Conservation (phyloP, 1,284 basidiomycete species). For the Laetiporus sulphureus region DNA sequence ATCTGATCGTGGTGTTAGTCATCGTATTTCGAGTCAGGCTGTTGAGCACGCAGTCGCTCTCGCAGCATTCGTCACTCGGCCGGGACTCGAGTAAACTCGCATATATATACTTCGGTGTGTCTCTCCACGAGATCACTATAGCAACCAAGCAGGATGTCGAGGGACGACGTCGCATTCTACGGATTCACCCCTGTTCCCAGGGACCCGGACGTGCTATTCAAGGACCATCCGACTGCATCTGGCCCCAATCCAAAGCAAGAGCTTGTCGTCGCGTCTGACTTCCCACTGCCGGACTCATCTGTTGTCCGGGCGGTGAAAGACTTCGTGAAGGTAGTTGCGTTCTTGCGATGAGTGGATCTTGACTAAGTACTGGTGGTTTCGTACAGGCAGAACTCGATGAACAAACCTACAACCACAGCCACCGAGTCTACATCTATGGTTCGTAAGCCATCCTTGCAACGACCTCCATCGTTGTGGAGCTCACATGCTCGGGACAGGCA, state of each 20-base stretch:
- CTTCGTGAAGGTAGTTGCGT: constrained; percentile 39
- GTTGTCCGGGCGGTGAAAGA: constrained; percentile 35
- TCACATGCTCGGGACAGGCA: constrained; percentile 23
- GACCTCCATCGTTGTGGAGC: too few relatives aligned
- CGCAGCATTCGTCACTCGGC: too few relatives aligned
- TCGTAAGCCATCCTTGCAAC: constrained; percentile 8
- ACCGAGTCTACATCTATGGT: constrained; percentile 47
- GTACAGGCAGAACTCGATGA: constrained; percentile 39
- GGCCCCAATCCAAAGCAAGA: constrained; percentile 42
- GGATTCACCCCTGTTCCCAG: constrained; percentile 44
- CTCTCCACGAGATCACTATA: too few relatives aligned
- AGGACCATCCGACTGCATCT: constrained; percentile 39
- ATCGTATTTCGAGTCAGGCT: too few relatives aligned
- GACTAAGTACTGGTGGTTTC: neutral
- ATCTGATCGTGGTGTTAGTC: too few relatives aligned
- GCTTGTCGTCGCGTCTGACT: constrained; percentile 32
- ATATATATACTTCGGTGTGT: too few relatives aligned
- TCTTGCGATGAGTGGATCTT: too few relatives aligned
- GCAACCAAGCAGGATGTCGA: too few relatives aligned
- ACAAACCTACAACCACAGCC: constrained; percentile 44
- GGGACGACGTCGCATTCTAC: constrained; percentile 27
- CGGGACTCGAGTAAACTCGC: too few relatives aligned
- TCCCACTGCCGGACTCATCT: constrained; percentile 38
- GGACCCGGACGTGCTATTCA: constrained; percentile 43
- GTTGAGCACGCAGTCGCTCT: too few relatives aligned